Evolutionary conservation across 2,329 filamentous ascomycete genomes (phyloP).

Genomic region (Phialophora tarda): DNA sequence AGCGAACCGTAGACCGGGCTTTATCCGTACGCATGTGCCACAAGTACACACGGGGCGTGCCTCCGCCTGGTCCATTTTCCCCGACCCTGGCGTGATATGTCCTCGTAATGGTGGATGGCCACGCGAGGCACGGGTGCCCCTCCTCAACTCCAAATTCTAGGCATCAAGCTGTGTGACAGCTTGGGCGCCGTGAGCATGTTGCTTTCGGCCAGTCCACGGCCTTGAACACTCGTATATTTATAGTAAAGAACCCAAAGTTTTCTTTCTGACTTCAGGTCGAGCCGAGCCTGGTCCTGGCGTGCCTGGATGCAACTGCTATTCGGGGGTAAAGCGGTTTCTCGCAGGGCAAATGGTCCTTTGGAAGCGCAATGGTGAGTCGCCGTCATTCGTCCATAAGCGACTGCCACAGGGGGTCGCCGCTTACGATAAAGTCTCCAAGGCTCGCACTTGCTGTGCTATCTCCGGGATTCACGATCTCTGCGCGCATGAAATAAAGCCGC

Average conservation of each 20-base stretch:
- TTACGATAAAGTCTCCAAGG: neutral
- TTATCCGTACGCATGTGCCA: neutral
- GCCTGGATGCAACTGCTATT: slow-evolving; percentile 8
- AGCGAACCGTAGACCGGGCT: neutral
- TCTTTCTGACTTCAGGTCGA: neutral
- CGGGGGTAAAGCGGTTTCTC: slow-evolving; percentile 9
- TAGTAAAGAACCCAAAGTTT: neutral
- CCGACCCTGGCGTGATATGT: neutral
- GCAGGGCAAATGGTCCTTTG: neutral
- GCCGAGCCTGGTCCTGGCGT: neutral
- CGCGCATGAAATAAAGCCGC: neutral
- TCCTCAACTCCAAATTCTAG: neutral
- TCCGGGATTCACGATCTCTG: slow-evolving; percentile 3
- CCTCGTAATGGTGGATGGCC: neutral
- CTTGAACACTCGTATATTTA: neutral
- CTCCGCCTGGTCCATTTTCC: neutral
- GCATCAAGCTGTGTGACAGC: neutral
- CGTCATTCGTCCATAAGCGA: slow-evolving; percentile 10
- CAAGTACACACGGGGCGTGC: neutral
- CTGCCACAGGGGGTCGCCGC: slow-evolving; percentile 1
- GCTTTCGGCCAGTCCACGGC: too few relatives aligned
- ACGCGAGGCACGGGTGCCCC: neutral
- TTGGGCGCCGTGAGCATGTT: neutral
- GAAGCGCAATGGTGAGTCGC: neutral
- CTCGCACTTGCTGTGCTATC: neutral